Evolutionary conservation across 208 protist species (phyloP).

Genomic region (Trypanosoma cruzi): DNA sequence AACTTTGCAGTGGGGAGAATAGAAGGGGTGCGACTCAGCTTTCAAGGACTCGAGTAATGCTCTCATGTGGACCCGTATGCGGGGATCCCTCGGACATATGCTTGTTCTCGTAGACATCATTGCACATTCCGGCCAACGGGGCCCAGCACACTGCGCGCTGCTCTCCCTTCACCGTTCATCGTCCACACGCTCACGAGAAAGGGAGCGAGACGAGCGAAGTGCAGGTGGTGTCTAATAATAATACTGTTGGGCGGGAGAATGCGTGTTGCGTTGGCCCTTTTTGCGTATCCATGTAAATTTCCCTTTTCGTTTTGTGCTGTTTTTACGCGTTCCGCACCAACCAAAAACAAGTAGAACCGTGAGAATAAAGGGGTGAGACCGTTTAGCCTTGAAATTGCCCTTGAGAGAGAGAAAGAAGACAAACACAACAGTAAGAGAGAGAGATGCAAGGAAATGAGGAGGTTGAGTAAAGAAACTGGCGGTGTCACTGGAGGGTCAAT

Average conservation of each 20-base stretch:
- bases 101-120: slow-evolving; percentile 41
- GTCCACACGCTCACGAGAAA: slow-evolving; percentile 16
- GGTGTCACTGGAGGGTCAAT: too few relatives aligned
- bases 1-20: not conserved
- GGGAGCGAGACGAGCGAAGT: slow-evolving; percentile 53
- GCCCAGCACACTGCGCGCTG: not conserved
- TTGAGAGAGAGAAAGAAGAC: too few relatives aligned
- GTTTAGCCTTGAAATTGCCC: too few relatives aligned
- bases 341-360: not conserved
- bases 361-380: too few relatives aligned
- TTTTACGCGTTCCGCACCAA: not conserved
- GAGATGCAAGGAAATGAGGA: too few relatives aligned
- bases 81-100: slow-evolving; percentile 31
- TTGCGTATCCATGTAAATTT: not conserved
- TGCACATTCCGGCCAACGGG: not conserved
- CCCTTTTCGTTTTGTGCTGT: not conserved
- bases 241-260: too few relatives aligned
- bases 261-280: not conserved
- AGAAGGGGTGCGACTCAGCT: slow-evolving; percentile 12
- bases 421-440: too few relatives aligned
- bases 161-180: slow-evolving; percentile 36
- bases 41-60: slow-evolving; percentile 27
- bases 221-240: slow-evolving; percentile 13
- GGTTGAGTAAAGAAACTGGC: too few relatives aligned
- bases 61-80: slow-evolving; percentile 23